Evolutionary conservation across 2,329 filamentous ascomycete species (phyloP).

Genomic region (Alternaria sp.): DNA sequence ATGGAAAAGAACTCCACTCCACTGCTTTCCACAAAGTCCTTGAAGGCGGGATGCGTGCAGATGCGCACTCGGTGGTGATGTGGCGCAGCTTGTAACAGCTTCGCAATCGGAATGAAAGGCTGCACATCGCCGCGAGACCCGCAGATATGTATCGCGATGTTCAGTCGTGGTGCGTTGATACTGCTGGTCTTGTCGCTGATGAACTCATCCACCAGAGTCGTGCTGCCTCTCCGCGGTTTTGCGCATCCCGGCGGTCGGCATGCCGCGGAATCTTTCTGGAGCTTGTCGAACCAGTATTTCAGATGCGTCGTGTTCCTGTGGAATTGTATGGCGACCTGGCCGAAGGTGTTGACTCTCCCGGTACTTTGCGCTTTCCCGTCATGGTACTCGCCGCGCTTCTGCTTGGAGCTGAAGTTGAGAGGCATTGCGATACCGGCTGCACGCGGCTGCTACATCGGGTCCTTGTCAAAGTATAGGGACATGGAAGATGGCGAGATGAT

Average conservation of each 20-base stretch:
- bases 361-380: slow-evolving; percentile 13
- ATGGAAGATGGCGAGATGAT: no score
- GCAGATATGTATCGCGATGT: slow-evolving; percentile 64
- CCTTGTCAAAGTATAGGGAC: no score
- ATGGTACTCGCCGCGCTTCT: slow-evolving; percentile 9
- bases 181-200: not conserved
- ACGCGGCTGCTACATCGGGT: not conserved
- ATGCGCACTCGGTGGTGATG: slow-evolving; percentile 37
- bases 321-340: slow-evolving; percentile 25
- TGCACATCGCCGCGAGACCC: slow-evolving; percentile 63
- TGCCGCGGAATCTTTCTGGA: slow-evolving; percentile 6
- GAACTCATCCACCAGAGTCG: not conserved
- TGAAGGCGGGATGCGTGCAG: slow-evolving; percentile 36
- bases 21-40: slow-evolving; percentile 26
- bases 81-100: slow-evolving; percentile 47
- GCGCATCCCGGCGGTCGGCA: not conserved
- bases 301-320: slow-evolving; percentile 22
- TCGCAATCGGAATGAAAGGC: slow-evolving; percentile 65
- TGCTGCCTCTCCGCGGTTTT: not conserved
- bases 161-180: slow-evolving; percentile 39
- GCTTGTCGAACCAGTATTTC: slow-evolving; percentile 24
- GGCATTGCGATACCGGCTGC: slow-evolving; percentile 7
- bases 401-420: slow-evolving; percentile 2
- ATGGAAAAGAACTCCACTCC: slow-evolving; percentile 48
- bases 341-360: slow-evolving; percentile 19